Percentiles rank a stretch among this genome's conserved stretches.
Conservation (phyloP, 305 asterid genomes). For the Fraxinus platypoda region DNA sequence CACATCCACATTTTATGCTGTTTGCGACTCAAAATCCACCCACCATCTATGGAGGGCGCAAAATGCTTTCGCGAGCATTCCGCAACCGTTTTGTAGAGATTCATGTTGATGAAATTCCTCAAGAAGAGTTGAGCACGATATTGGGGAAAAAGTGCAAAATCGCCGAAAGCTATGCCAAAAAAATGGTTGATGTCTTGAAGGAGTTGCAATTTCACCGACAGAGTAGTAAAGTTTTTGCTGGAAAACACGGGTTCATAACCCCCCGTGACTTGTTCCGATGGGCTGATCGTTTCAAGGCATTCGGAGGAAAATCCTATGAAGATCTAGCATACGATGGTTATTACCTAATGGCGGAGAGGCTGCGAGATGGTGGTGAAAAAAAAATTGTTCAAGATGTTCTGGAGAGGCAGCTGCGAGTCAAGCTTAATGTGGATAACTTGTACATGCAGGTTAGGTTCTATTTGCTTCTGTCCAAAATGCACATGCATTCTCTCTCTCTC, state of each 20-base stretch:
- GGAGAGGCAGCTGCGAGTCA: conserved; percentile 59
- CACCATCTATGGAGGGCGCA: conserved; percentile 90
- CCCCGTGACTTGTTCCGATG: conserved; percentile 98
- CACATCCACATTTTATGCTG: conserved; percentile 89
- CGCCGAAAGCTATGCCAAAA: conserved; percentile 68
- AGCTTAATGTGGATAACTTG: conserved; percentile 50
- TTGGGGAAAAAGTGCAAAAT: conserved; percentile 65
- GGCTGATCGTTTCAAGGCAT: conserved; percentile 72
- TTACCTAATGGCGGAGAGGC: conserved; percentile 90
- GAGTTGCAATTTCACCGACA: conserved; percentile 90
- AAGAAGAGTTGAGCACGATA: conserved; percentile 76
- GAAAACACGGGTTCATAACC: conserved; percentile 96
- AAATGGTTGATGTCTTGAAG: conserved; percentile 92
- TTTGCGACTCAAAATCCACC: conserved; percentile 99
- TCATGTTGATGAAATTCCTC: conserved; percentile 98
- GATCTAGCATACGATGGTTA: conserved; percentile 90
- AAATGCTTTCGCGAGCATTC: conserved; percentile 93
- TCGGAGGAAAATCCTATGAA: conserved; percentile 59
- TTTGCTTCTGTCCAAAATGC: conserved; percentile 21
- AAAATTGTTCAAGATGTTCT: conserved; percentile 65
- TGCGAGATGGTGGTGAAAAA: conserved; percentile 79
- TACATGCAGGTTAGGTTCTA: conserved; percentile 86
- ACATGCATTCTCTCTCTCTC: background rate
- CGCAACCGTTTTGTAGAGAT: conserved; percentile 99
- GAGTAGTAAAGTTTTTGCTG: conserved; percentile 91